Evolutionary conservation across 139 green algal genomes (phyloP), one percentile per base, ranked within the genome.

Genomic region (Haematococcus lacustris): DNA sequence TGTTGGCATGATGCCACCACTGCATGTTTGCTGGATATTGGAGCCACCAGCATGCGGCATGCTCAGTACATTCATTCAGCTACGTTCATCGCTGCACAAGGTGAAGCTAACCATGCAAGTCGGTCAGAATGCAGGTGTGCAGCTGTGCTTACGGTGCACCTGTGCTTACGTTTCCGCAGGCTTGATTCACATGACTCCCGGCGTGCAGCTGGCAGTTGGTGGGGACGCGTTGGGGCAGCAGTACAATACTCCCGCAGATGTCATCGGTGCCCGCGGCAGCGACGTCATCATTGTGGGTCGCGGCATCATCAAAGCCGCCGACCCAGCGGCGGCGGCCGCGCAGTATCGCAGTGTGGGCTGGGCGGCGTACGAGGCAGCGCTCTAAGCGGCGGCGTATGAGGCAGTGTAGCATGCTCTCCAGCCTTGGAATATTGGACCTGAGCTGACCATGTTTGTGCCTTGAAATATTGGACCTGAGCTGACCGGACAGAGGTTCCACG

Each of bases 101-200:
- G n/a, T n/a, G n/a, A n/a, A n/a, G n/a, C n/a, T n/a, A n/a, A n/a
- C n/a, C n/a, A n/a, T n/a, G n/a, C n/a, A n/a, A n/a, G n/a, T n/a
- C n/a, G n/a, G n/a, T n/a, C n/a, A n/a, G n/a, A n/a, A n/a, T n/a
- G n/a, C n/a, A n/a, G n/a, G n/a, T n/a, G n/a, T n/a, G n/a, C n/a
- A n/a, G n/a, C n/a, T n/a, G n/a, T n/a, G n/a, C n/a, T n/a, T n/a
- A n/a, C n/a, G n/a, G n/a, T n/a, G n/a, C n/a, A n/a, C n/a, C n/a
- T n/a, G n/a, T n/a, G n/a, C n/a, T n/a, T n/a, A n/a, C n/a, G 33
- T 30, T 39, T 23, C 21, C 50, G 59, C 79, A 82, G 92, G 90
- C 33, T 80, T 98, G 30, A 89, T 99, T n/a, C 93, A 99, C 81
- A 99, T 99, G 96, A 99, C 96, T 2, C 96, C 96, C 1, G 96